Base-by-base conservation (phyloP, 352 stramenopile species). In the Globisporangium uncinulatum region DNA sequence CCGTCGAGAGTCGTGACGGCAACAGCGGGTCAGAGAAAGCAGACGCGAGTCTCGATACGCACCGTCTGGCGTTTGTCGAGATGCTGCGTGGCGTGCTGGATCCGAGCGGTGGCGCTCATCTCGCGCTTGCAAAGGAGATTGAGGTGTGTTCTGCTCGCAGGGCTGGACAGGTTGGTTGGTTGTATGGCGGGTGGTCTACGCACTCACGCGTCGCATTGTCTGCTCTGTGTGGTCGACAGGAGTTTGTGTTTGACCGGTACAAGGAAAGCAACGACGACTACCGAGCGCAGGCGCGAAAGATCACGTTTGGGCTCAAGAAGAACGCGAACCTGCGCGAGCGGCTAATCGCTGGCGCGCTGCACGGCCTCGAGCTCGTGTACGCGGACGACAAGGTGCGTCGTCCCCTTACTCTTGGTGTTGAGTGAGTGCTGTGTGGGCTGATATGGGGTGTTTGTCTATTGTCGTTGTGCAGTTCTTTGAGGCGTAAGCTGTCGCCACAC, bases 261-360 rank as follows among this genome's bases (percentile, higher is more conserved):
- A 89, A 86, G 52, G 76, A 94, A 43, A 90, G 68, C 62, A 83
- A 77, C 46, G 78, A 79, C 13, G 79, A 92, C 51, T 94, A 94
- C 70, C 74, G 74, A 47, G 65, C 69, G 45, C 85, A 88, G 64
- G 76, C 84, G 32, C 81, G 84, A 13, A 80, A 82, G 55, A 82
- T 94, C 62, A 89, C 82, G 39, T 92, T 94, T 66, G 80, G 79
- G 6, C 62, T 94, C 21, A 85, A 87, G 61, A 71, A 79, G 36
- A 88, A 92, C 67, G 62, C 66, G 29, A 62, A 67, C 24, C 75
- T 89, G 56, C 76, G 74, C 20, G 71, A 88, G 36, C 77, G 83
- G 21, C 74, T 94, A 29, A 75, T 86, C 52, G 77, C 73, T 4
- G 81, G 82, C 50, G 62, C 63, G 29, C 63, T 92, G 47, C 81